Conservation (phyloP, 2,329 filamentous ascomycete genomes). For the Bipolaris oryzae region DNA sequence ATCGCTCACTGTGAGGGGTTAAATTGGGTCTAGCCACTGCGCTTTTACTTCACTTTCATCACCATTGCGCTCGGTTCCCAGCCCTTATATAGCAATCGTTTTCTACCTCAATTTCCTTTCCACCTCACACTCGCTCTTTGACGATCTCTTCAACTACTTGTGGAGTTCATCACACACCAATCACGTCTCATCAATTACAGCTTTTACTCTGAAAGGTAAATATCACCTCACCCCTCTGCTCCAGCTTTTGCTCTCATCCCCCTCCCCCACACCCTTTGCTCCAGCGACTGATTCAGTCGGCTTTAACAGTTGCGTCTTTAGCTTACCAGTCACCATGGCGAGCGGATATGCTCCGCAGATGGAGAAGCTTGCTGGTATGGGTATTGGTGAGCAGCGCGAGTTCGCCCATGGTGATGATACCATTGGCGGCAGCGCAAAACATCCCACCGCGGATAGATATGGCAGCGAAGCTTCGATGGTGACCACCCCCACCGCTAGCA, state of each 20-base stretch:
- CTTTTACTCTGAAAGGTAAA: neutral
- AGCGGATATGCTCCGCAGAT: conserved; percentile 11
- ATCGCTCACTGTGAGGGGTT: neutral
- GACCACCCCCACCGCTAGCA: neutral
- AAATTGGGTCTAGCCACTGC: too few species aligned
- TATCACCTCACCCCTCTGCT: neutral
- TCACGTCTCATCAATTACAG: neutral
- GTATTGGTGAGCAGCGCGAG: conserved; percentile 4
- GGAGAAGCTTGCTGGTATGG: conserved; percentile 12
- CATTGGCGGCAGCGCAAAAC: neutral
- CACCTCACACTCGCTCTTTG: neutral
- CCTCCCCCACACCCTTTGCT: too few species aligned
- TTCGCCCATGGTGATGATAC: neutral
- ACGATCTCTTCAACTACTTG: too few species aligned
- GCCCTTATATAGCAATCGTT: too few species aligned
- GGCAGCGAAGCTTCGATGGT: conserved; percentile 2
- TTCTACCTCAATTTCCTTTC: too few species aligned
- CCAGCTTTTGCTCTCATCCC: neutral
- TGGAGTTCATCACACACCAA: neutral
- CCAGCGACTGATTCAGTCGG: neutral
- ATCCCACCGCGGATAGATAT: neutral
- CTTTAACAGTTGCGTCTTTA: neutral
- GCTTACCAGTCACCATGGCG: conserved; percentile 2
- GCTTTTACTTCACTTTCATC: conserved; percentile 7
- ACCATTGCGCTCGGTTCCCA: neutral